Evolutionary conservation across 106 monocot genomes (phyloP).

Genomic region (Triglochin maritima): DNA sequence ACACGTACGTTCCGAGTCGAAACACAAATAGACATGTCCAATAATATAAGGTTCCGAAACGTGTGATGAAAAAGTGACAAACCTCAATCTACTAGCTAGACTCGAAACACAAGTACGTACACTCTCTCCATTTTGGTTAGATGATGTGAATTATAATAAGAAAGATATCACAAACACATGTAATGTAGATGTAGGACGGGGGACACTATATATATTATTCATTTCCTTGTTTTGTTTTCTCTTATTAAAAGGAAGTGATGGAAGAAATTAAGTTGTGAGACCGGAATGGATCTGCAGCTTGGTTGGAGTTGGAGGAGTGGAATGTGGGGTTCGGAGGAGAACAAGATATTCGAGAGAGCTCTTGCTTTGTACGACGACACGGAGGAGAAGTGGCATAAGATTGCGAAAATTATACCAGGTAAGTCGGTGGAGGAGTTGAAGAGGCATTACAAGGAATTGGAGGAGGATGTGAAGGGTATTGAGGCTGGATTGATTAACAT

Average conservation of each 20-base stretch:
- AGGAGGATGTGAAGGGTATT: slow-evolving; percentile 52
- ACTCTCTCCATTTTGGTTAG: too few relatives aligned
- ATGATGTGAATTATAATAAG: too few relatives aligned
- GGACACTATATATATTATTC: slow-evolving; percentile 30
- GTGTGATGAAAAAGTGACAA: too few relatives aligned
- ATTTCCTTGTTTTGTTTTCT: slow-evolving; percentile 15
- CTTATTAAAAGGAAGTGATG: too few relatives aligned
- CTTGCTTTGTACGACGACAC: slow-evolving; percentile 49
- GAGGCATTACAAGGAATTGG: slow-evolving; percentile 52
- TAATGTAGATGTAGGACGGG: slow-evolving; percentile 17
- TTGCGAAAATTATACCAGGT: slow-evolving; percentile 48
- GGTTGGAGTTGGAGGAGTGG: slow-evolving; percentile 7
- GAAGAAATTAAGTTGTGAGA: too few relatives aligned
- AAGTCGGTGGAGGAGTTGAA: slow-evolving; percentile 45
- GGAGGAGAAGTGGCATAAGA: slow-evolving; percentile 49
- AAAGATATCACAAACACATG: neutral
- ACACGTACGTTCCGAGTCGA: too few relatives aligned
- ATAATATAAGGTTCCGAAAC: too few relatives aligned
- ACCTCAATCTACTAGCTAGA: too few relatives aligned
- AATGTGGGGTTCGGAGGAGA: slow-evolving; percentile 56
- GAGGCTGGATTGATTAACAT: slow-evolving; percentile 59
- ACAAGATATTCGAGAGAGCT: slow-evolving; percentile 77
- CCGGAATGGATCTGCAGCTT: too few relatives aligned
- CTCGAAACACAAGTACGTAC: too few relatives aligned
- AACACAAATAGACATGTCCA: too few relatives aligned